phyloP scores from a whole-genome alignment of 75 land plant genomes.

The Isoetes taiwanensis region DNA sequence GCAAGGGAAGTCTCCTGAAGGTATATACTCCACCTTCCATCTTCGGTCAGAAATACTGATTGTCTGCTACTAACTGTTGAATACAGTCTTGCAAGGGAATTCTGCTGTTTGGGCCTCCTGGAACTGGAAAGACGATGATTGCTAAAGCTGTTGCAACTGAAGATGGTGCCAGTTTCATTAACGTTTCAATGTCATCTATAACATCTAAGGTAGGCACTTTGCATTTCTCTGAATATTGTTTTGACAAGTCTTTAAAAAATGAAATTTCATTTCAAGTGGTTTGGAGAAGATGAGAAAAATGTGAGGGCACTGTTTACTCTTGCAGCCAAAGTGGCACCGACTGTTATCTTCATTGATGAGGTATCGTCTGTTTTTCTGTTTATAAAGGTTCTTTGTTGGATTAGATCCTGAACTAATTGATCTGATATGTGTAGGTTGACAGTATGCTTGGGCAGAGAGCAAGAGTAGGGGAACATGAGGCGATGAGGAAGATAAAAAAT shows the following conservation, averaged over 20 bases:
- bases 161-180: constrained; percentile 85
- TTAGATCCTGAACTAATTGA: background rate
- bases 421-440: constrained; percentile 30
- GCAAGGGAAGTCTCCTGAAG: constrained; percentile 63
- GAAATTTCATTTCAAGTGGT: constrained; percentile 41
- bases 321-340: constrained; percentile 89
- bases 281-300: constrained; percentile 93
- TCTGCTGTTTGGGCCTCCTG: constrained; percentile 84
- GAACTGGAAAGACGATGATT: constrained; percentile 87
- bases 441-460: constrained; percentile 87
- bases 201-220: constrained; percentile 84
- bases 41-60: background rate
- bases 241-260: too few species aligned
- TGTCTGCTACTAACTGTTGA: background rate
- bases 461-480: constrained; percentile 78
- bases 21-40: background rate
- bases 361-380: constrained; percentile 14
- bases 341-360: constrained; percentile 86
- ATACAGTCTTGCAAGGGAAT: constrained; percentile 69
- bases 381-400: background rate
- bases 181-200: constrained; percentile 87
- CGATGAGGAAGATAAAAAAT: constrained; percentile 87
- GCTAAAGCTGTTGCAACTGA: constrained; percentile 92
- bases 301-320: constrained; percentile 71
- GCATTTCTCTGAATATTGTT: too few species aligned